Percentiles rank a stretch among this genome's conserved stretches.
Conservation (phyloP, 768 basidiomycete species). For the Leccinum uliginosum region DNA sequence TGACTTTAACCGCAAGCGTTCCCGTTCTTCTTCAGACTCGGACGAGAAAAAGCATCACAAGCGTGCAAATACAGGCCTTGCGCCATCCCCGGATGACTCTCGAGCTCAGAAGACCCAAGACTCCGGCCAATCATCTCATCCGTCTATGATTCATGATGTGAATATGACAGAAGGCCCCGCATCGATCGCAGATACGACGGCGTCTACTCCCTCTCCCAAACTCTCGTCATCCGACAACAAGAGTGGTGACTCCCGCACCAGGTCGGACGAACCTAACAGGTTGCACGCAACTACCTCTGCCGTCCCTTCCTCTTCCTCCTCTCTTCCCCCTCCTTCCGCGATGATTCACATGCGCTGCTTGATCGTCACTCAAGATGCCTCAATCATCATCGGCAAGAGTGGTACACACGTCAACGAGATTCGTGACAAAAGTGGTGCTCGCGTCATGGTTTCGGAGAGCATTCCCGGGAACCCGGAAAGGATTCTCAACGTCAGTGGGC, state of each 20-base stretch:
- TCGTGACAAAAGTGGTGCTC: conserved; percentile 92
- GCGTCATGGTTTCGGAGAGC: conserved; percentile 96
- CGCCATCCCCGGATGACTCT: conserved; percentile 59
- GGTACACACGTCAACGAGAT: conserved; percentile 98
- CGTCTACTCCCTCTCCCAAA: conserved; percentile 56
- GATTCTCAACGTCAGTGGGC: conserved; percentile 93
- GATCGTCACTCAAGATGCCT: conserved; percentile 98
- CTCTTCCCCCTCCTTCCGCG: conserved; percentile 58
- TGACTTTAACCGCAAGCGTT: conserved; percentile 81
- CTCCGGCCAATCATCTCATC: conserved; percentile 36
- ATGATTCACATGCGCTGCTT: conserved; percentile 97
- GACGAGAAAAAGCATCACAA: conserved; percentile 78
- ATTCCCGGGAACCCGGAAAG: conserved; percentile 99
- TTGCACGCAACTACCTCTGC: conserved; percentile 46
- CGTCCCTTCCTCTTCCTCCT: conserved; percentile 43
- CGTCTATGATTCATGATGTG: conserved; percentile 49
- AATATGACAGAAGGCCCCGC: conserved; percentile 53
- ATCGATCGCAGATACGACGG: conserved; percentile 40
- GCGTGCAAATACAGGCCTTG: conserved; percentile 77
- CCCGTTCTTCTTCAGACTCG: conserved; percentile 79
- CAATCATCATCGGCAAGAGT: conserved; percentile 96
- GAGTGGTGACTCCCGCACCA: conserved; percentile 37
- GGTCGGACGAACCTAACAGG: conserved; percentile 35
- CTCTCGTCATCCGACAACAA: conserved; percentile 40
- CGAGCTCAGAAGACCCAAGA: conserved; percentile 44